A percentile compares a stretch with the other conserved stretches of the same genome.
These are phyloP conservation scores for Ustilago xerochloae DNA, from an alignment of 1,284 basidiomycete genomes.

Conservation along the genomic window DNA sequence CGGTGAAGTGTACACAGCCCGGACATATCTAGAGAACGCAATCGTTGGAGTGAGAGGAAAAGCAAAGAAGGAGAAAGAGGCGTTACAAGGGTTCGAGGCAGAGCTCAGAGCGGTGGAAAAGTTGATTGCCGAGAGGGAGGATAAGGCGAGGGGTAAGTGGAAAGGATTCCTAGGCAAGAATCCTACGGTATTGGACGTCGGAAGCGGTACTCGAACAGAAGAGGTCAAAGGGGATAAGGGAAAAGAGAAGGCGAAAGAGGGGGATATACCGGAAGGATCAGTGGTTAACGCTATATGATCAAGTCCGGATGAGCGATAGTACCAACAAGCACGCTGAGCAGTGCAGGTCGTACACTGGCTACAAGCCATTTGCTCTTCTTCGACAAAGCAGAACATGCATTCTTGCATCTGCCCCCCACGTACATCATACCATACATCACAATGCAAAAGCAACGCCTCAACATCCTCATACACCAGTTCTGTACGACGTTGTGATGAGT, in stretches of 20 bases:
- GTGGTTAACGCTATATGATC: no score
- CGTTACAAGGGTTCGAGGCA: conserved; percentile 1
- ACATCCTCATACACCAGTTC: no score
- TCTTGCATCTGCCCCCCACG: no score
- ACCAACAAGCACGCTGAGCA: no score
- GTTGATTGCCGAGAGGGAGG: conserved; percentile 23
- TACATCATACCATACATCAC: no score
- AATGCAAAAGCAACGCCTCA: no score
- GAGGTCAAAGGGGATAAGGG: not conserved
- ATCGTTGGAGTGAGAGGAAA: conserved; percentile 6
- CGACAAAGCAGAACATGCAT: no score
- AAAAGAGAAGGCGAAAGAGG: not conserved
- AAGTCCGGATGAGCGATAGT: no score
- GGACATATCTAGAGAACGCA: not conserved
- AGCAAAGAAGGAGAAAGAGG: not conserved
- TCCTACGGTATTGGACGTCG: conserved; percentile 6
- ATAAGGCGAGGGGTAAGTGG: conserved; percentile 20
- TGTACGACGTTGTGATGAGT: no score
- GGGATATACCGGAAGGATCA: no score
- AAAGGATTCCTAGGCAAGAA: conserved; percentile 26
- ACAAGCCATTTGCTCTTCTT: no score
- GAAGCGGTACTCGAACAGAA: not conserved
- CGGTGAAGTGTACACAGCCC: conserved; percentile 20
- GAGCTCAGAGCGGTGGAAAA: conserved; percentile 16
- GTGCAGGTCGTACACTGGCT: no score